These are phyloP conservation scores for Malus hybrid DNA, from an alignment of 331 rosid species.

Conservation along the genomic window DNA sequence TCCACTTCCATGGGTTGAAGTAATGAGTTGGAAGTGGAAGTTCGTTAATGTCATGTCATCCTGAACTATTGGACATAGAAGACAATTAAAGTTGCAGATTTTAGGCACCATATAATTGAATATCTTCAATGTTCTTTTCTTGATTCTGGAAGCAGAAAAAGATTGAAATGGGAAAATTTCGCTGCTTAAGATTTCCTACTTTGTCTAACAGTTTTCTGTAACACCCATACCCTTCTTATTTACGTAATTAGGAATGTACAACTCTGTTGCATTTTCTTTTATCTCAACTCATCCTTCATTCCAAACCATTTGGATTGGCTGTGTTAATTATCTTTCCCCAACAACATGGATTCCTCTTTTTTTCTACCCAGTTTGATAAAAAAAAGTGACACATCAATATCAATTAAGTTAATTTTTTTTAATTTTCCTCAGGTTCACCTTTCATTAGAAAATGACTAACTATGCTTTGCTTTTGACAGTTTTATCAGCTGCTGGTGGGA, in stretches of 20 bases:
- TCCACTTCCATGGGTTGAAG: too few species aligned
- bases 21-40: too few species aligned
- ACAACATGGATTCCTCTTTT: not conserved
- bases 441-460: constrained; percentile 14
- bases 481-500: constrained; percentile 97
- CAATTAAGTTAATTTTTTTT: not conserved
- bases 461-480: constrained; percentile 35
- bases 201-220: not conserved
- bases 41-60: too few species aligned
- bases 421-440: not conserved
- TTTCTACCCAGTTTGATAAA: not conserved
- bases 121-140: not conserved
- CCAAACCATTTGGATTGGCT: not conserved
- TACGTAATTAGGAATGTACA: not conserved
- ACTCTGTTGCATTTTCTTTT: not conserved
- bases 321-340: not conserved
- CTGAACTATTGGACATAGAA: too few species aligned
- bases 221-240: not conserved
- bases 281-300: not conserved
- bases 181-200: not conserved
- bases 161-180: not conserved
- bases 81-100: too few species aligned
- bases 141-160: not conserved
- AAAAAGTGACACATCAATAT: not conserved
- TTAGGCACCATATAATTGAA: too few species aligned